Evolutionary conservation across 2,329 filamentous ascomycete species (phyloP).

Genomic region (Trichophyton mentagrophytes): DNA sequence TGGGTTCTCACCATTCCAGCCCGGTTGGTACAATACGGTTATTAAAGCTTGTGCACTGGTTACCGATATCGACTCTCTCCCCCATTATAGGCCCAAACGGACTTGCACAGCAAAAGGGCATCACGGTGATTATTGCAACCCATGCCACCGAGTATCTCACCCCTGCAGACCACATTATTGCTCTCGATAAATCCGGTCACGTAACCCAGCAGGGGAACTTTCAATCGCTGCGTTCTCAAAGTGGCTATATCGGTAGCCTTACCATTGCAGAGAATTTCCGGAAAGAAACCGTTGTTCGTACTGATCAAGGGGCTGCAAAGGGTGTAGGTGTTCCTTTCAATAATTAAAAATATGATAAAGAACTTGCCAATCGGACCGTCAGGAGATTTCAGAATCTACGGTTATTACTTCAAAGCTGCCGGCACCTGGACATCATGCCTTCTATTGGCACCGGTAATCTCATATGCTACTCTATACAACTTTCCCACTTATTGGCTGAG

Average conservation of each 20-base stretch:
- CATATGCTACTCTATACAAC: background rate
- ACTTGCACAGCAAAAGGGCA: slow-evolving; percentile 29
- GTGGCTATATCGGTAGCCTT: background rate
- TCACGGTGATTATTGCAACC: slow-evolving; percentile 25
- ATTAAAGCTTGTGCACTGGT: slow-evolving; percentile 56
- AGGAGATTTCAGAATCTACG: background rate
- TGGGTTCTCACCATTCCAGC: slow-evolving; percentile 51
- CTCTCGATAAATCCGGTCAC: background rate
- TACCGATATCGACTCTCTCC: slow-evolving; percentile 52
- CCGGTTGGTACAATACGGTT: slow-evolving; percentile 45
- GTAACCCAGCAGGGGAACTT: background rate
- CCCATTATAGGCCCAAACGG: slow-evolving; percentile 36
- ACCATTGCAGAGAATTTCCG: background rate
- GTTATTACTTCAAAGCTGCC: background rate
- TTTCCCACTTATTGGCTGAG: background rate
- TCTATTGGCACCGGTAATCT: background rate
- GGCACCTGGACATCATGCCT: background rate
- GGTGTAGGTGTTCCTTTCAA: background rate
- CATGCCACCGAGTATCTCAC: slow-evolving; percentile 22
- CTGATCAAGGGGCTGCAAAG: background rate
- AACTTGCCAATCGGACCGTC: background rate
- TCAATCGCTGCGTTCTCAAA: background rate
- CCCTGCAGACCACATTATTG: background rate
- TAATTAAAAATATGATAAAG: background rate
- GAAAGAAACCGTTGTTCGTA: background rate